Evolutionary conservation across 768 basidiomycete genomes (phyloP), one percentile per base, ranked within the genome.

Genomic region (Mycena rosella): DNA sequence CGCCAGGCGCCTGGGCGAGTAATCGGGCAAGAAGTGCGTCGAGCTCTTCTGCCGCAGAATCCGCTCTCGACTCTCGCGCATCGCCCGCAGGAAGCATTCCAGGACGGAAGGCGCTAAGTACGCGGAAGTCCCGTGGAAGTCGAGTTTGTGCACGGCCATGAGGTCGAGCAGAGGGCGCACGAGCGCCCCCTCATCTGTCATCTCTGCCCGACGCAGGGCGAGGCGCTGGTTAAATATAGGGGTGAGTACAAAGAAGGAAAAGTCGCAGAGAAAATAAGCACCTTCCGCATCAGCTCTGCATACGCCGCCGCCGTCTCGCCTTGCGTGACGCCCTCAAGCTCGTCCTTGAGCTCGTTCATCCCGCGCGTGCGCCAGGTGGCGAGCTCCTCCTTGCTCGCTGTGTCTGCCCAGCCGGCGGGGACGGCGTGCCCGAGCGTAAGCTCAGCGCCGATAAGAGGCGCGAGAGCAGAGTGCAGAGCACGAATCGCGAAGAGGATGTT

Each of bases 91-190:
- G 38, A 20, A 81, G 53, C 70, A 80, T 62, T 18, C 73, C 74
- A 7, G 90, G 86, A 18, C 81, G 82, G 86, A 97, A 96, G 45
- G 77, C 79, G 2, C 84, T 82, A 11, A 99, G 82, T 5, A 77
- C 82, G 27, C 97, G 89, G 85, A 98, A 95, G 95, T 91, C 17
- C 87, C 85, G 74, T 96, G 90, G 80, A 96, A 97, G 79, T 99
- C 98, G n/a, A 98, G 84, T 55, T 83, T 82, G 69, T 96, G 88
- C 2, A 78, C 76, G 63, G 91, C 87, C 81, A 99, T 87, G 36
- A 96, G 78, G 44, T 87, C 83, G n/a, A 98, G 83, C 45, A 96
- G 84, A 1, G 92, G 91, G 10, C 84, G 84, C 68, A 91, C 82
- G 45, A 96, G 75, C 40, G 77, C 73, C 1, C 79, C 74, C 63